phyloP scores from a whole-genome alignment of 305 asterid genomes.

The Solanum chacoense region DNA sequence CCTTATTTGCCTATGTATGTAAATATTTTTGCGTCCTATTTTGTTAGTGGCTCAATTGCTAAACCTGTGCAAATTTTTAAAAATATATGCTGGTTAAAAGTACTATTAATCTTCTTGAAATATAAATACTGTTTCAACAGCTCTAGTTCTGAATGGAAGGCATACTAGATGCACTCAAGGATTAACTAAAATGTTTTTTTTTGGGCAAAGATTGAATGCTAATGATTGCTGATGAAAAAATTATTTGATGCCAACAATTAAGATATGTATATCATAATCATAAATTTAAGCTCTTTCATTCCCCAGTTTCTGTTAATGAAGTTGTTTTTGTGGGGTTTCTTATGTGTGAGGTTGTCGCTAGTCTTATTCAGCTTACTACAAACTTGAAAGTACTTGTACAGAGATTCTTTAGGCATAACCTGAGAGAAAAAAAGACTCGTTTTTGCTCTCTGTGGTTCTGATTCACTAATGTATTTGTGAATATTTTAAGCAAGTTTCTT shows the following conservation, averaged over 20 bases:
- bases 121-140: background rate
- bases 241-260: background rate
- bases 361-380: background rate
- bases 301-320: background rate
- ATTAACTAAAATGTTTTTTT: background rate
- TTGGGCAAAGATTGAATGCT: background rate
- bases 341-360: background rate
- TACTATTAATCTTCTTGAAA: background rate
- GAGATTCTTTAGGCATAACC: background rate
- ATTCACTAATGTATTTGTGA: background rate
- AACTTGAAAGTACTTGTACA: background rate
- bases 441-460: background rate
- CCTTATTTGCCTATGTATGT: constrained; percentile 60
- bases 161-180: background rate
- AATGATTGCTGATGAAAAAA: background rate
- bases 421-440: background rate
- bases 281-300: background rate
- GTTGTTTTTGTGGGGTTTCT: background rate
- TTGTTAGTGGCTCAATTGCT: background rate
- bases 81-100: background rate
- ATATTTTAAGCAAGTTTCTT: background rate
- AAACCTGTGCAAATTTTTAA: background rate
- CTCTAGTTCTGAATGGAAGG: background rate
- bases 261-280: background rate
- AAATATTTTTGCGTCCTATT: background rate